Conservation (phyloP, 306 rosid species). For the Quercus cerris region DNA sequence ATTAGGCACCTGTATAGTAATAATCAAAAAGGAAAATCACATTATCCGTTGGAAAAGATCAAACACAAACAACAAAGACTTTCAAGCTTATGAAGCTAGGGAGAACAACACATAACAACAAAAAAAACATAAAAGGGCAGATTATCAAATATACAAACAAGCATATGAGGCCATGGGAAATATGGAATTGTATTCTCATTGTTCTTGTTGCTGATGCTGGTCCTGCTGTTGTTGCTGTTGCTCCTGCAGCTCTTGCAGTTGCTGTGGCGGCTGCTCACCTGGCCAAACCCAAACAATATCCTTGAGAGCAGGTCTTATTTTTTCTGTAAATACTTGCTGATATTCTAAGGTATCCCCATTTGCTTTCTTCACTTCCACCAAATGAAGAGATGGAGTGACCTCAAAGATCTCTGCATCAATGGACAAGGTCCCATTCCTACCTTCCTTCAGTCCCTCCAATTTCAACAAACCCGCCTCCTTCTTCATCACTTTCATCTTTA, state of each 20-base stretch:
- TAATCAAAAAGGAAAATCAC: background rate
- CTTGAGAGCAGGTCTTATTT: slow-evolving; percentile 69
- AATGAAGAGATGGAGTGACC: slow-evolving; percentile 65
- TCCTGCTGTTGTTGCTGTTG: slow-evolving; percentile 30
- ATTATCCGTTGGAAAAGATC: background rate
- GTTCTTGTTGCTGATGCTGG: slow-evolving; percentile 2
- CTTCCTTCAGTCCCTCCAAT: slow-evolving; percentile 54
- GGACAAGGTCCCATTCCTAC: slow-evolving; percentile 69
- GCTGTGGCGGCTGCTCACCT: slow-evolving; percentile 42
- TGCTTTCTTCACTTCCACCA: slow-evolving; percentile 83
- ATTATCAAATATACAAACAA: background rate
- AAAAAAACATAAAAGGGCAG: background rate
- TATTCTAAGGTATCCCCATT: slow-evolving; percentile 82
- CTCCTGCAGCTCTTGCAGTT: slow-evolving; percentile 27
- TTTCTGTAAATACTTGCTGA: slow-evolving; percentile 61
- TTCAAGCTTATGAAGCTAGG: background rate
- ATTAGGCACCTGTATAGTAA: background rate
- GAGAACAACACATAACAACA: background rate
- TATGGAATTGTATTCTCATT: background rate
- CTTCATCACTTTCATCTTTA: slow-evolving; percentile 64
- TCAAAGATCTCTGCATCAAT: slow-evolving; percentile 84
- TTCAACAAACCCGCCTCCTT: slow-evolving; percentile 62
- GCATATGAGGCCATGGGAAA: background rate
- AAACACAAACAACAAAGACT: background rate
- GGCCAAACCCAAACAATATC: slow-evolving; percentile 93